Percentiles rank a stretch among this genome's conserved stretches.
Evolutionary conservation across 331 rosid species (phyloP).

Genomic region (Ulmus americana): DNA sequence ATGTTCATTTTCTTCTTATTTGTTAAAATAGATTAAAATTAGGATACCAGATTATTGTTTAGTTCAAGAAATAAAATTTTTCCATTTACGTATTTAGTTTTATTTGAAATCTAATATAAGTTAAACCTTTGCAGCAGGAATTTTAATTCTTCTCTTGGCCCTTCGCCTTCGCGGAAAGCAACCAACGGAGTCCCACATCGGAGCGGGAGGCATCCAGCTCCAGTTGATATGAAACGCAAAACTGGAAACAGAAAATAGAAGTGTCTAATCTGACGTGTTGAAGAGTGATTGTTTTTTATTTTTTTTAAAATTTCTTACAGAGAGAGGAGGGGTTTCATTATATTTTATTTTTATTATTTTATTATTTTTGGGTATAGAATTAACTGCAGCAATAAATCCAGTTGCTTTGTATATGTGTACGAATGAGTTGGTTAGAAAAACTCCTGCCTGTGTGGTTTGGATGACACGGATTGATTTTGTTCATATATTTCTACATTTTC

Average conservation of each 20-base stretch:
- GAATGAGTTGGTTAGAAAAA: slow-evolving; percentile 10
- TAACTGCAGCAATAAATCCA: slow-evolving; percentile 59
- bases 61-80: too few species aligned
- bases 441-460: slow-evolving; percentile 28
- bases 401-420: slow-evolving; percentile 50
- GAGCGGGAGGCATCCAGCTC: slow-evolving; percentile 58
- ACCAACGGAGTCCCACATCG: slow-evolving; percentile 51
- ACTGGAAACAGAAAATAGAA: slow-evolving; percentile 60
- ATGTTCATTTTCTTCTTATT: neutral
- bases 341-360: slow-evolving; percentile 22
- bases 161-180: slow-evolving; percentile 67
- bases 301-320: slow-evolving; percentile 23
- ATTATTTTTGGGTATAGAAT: slow-evolving; percentile 31
- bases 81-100: too few species aligned
- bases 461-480: slow-evolving; percentile 10
- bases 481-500: neutral
- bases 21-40: too few species aligned
- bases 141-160: slow-evolving; percentile 40
- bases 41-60: too few species aligned
- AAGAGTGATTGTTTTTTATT: slow-evolving; percentile 21
- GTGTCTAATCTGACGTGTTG: slow-evolving; percentile 23
- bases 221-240: slow-evolving; percentile 67
- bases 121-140: slow-evolving; percentile 46
- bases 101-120: neutral
- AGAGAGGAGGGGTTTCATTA: slow-evolving; percentile 28